A percentile compares a stretch with the other conserved stretches of the same genome.
phyloP scores from a whole-genome alignment of 31 red algal species.

The Asparagopsis taxiformis region DNA sequence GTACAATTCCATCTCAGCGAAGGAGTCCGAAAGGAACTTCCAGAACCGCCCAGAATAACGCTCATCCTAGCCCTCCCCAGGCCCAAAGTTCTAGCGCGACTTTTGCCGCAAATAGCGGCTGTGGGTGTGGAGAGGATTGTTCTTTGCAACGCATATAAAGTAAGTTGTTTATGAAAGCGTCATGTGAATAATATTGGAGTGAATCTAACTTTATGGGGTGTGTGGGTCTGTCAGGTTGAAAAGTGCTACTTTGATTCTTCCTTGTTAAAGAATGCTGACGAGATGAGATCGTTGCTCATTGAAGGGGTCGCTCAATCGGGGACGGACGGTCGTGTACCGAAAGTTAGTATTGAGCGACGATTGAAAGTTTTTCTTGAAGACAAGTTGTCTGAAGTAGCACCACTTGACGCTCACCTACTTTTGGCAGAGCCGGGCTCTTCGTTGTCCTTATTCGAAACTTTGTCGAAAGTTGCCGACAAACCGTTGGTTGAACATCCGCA shows the following conservation, averaged over 20 bases:
- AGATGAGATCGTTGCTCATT: conserved; percentile 9
- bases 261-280: conserved; percentile 1
- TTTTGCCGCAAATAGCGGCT: conserved; percentile 23
- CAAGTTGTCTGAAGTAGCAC: neutral
- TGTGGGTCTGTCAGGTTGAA: conserved; percentile 22
- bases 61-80: conserved; percentile 43
- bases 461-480: neutral
- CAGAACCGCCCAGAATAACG: conserved; percentile 17
- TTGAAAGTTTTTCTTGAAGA: conserved; percentile 30
- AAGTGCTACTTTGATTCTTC: conserved; percentile 20
- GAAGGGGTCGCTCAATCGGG: conserved; percentile 34
- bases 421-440: conserved; percentile 3
- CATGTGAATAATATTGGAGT: neutral
- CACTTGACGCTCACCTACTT: neutral
- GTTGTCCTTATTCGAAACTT: neutral
- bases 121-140: conserved; percentile 27
- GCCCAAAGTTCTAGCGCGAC: conserved; percentile 28
- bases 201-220: neutral
- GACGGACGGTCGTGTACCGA: conserved; percentile 20
- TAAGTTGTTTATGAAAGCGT: neutral
- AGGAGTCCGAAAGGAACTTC: neutral
- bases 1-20: conserved; percentile 2
- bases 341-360: conserved; percentile 7
- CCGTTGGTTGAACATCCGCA: neutral
- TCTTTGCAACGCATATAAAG: conserved; percentile 43